Evolutionary conservation across 2,329 filamentous ascomycete genomes (phyloP), one percentile per base, ranked within the genome.

Genomic region (Colletotrichum orchidophilum): DNA sequence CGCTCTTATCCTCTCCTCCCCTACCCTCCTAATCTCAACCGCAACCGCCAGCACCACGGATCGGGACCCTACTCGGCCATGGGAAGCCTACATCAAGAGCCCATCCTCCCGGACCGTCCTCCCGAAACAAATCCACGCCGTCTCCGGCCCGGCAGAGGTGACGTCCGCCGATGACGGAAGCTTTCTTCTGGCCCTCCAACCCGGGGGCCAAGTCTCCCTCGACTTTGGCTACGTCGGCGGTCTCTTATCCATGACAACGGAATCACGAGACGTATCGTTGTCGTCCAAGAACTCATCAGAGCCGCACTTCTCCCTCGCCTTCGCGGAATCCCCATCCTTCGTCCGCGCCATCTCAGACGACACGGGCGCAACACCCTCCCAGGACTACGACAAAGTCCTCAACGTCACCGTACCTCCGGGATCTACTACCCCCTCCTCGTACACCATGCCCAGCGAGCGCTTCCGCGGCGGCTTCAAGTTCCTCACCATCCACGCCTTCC

Each of bases 391-490:
- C 69, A 74, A 73, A 31, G 74, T 71, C 24, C 72, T 76, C 57
- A 74, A 74, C 54, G 70, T 76, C 15, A 67, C 75, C 3, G 57
- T 75, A 9, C 8, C 63, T 9, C 2, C 61, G 5, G 62, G 61
- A 12, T 31, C 46, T 2, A n/a, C 18, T 3, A 21, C 39, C 9
- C 42, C 59, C 3, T 53, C 31, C 42, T 18, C 42, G 3, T 76
- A 73, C 64, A 57, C 29, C 9, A 74, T 72, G 64, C 73, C 75
- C 1, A 81, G 80, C 63, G 75, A 78, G 53, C 77, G 79, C 24
- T 78, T 83, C 70, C 78, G 83, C 13, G 83, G 84, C 9, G 83
- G 83, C 1, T 85, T 85, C 71, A 78, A 82, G 3, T 87, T 85
- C 63, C 74, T 85, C 52, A 84, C 82, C 1, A 73, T 84, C 12